Evolutionary conservation across 352 stramenopile species (phyloP).

Genomic region (Phytophthora multivora): DNA sequence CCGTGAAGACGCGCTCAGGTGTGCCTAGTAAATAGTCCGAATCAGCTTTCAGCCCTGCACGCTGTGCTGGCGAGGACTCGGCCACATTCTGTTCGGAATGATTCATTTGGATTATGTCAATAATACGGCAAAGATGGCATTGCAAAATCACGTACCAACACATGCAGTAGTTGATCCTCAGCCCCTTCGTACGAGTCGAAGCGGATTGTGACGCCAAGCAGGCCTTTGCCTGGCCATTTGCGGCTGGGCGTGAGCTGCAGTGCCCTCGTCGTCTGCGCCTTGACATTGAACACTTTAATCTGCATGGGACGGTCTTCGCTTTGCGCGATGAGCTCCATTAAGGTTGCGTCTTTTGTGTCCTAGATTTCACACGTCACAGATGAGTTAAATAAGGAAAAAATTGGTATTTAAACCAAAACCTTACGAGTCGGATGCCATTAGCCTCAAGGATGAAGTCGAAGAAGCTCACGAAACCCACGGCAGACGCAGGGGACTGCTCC

Average conservation of each 20-base stretch:
- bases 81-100: slow-evolving; percentile 70
- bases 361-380: slow-evolving; percentile 19
- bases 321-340: slow-evolving; percentile 93
- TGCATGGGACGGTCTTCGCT: slow-evolving; percentile 79
- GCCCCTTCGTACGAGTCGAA: slow-evolving; percentile 97
- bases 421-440: slow-evolving; percentile 86
- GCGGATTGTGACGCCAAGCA: slow-evolving; percentile 97
- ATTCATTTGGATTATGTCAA: background rate
- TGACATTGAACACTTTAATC: slow-evolving; percentile 82
- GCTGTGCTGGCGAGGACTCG: slow-evolving; percentile 86
- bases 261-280: slow-evolving; percentile 73
- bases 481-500: slow-evolving; percentile 91
- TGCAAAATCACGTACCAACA: slow-evolving; percentile 67
- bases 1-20: slow-evolving; percentile 85
- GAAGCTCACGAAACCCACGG: slow-evolving; percentile 95
- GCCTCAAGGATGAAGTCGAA: slow-evolving; percentile 98
- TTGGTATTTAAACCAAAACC: background rate
- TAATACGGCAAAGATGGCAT: background rate
- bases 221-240: slow-evolving; percentile 93
- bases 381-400: slow-evolving; percentile 3
- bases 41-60: slow-evolving; percentile 87
- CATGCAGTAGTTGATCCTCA: slow-evolving; percentile 95
- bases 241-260: slow-evolving; percentile 91
- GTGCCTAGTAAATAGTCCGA: slow-evolving; percentile 97
- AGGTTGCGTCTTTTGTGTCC: slow-evolving; percentile 86